Evolutionary conservation across 2,329 filamentous ascomycete species (phyloP), one percentile per base, ranked within the genome.

Genomic region (Aspergillus oerlinghausenensis): DNA sequence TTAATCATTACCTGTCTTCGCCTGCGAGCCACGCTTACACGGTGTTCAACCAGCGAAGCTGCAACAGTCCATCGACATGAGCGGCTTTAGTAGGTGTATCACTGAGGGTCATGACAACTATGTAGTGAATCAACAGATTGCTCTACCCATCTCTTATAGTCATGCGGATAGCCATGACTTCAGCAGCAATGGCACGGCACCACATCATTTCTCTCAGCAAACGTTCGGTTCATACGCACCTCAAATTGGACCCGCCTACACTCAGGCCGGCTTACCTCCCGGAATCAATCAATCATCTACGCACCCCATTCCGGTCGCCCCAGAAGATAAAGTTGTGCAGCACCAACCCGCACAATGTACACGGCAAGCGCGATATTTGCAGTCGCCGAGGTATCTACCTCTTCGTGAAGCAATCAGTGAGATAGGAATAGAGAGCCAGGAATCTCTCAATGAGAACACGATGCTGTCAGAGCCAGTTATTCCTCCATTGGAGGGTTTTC

Each of bases 401-500:
- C 63, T 72, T 14, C 72, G 71, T 35, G 75, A 76, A 49, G 65
- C 66, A 26, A 63, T 70, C 43, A 62, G 63, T 48, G 71, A 73
- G 51, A 67, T 70, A 32, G 73, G 73, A 19, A 75, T 78, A 38
- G 77, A 79, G 63, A 72, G 68, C 55, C 77, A 79, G 63, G 73
- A 76, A 40, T 78, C 76, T 42, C 65, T 66, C 40, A 77, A 79
- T 56, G 73, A 77, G 59, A 65, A 67, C 19, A 73, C 71, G 3
- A 76, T 75, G 74, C 62, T 73, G 14, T 79, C 77, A 19, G 77
- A 79, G 58, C 73, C 76, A 19, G 70, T 79, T 23, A 59, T 74
- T 14, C 77, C 77, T 17, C 65, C 73, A 0, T 55, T 77, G 9
- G 73, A 76, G 47, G 77, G 77, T 1, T 79, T 78, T 58, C 77